Evolutionary conservation across 768 basidiomycete species (phyloP).

Genomic region (Kwoniella botswanensis): DNA sequence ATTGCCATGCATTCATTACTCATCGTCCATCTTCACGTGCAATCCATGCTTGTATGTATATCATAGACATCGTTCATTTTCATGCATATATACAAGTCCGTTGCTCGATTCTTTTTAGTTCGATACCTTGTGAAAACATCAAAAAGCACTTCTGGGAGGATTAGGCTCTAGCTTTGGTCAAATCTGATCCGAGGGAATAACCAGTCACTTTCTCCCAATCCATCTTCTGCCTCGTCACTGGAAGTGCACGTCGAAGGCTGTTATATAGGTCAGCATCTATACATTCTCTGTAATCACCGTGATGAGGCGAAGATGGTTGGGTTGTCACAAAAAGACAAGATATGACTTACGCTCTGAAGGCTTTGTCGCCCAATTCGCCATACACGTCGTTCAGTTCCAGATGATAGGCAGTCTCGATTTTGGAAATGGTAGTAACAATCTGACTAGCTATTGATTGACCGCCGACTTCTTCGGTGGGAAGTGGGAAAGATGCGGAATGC

Average conservation of each 20-base stretch:
- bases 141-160: background rate
- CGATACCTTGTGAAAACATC: background rate
- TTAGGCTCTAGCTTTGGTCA: constrained; percentile 46
- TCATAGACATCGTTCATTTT: too few species aligned
- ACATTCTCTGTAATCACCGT: too few species aligned
- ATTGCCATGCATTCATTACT: background rate
- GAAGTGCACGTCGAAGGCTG: constrained; percentile 81
- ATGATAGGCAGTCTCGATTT: constrained; percentile 82
- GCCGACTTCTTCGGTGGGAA: constrained; percentile 37
- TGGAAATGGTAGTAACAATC: constrained; percentile 65
- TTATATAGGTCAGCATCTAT: constrained; percentile 1
- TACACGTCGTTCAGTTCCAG: constrained; percentile 78
- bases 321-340: background rate
- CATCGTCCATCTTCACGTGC: background rate
- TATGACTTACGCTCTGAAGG: constrained; percentile 70
- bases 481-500: constrained; percentile 68
- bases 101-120: background rate
- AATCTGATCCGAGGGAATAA: constrained; percentile 48
- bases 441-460: constrained; percentile 61
- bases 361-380: constrained; percentile 87
- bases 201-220: constrained; percentile 89
- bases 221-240: constrained; percentile 87
- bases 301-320: too few species aligned
- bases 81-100: background rate
- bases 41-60: background rate